These are phyloP conservation scores for Leptodontidium sp. DNA, from an alignment of 2,329 filamentous ascomycete genomes.

Conservation along the genomic window DNA sequence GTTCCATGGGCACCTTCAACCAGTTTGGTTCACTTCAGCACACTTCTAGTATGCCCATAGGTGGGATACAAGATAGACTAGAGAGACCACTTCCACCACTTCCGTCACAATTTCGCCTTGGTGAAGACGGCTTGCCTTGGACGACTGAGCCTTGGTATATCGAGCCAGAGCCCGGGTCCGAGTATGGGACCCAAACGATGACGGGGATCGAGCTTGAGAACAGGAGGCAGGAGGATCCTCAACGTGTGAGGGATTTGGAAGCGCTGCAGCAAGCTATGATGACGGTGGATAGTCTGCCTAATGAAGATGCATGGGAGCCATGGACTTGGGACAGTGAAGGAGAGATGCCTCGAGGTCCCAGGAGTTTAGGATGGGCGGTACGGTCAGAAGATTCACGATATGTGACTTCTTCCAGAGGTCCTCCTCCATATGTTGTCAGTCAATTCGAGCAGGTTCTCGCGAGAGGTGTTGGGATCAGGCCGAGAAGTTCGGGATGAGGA, in stretches of 20 bases:
- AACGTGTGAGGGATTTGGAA: constrained; percentile 42
- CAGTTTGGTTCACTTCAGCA: constrained; percentile 27
- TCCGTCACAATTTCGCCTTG: constrained; percentile 45
- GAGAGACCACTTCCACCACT: constrained; percentile 43
- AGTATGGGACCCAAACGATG: constrained; percentile 20
- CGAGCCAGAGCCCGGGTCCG: constrained; percentile 28
- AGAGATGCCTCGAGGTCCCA: constrained; percentile 40
- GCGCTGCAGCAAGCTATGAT: constrained; percentile 46
- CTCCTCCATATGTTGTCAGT: constrained; percentile 44
- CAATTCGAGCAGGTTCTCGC: constrained; percentile 39
- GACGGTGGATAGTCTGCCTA: constrained; percentile 44
- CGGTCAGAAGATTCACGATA: constrained; percentile 35
- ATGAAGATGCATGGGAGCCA: constrained; percentile 43
- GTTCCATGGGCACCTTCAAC: constrained; percentile 25
- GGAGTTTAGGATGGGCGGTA: constrained; percentile 45
- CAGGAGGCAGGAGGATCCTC: constrained; percentile 42
- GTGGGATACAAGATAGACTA: constrained; percentile 20
- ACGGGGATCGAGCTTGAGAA: constrained; percentile 33
- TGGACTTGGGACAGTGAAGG: constrained; percentile 42
- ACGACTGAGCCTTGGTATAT: constrained; percentile 44
- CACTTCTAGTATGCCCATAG: constrained; percentile 30
- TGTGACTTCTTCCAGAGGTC: constrained; percentile 24
- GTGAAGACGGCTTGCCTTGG: constrained; percentile 46
- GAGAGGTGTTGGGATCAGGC: constrained; percentile 23
- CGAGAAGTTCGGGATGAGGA: constrained; percentile 35